Conservation (phyloP, 805 yeast genomes). For the Grigorovia jiainica region DNA sequence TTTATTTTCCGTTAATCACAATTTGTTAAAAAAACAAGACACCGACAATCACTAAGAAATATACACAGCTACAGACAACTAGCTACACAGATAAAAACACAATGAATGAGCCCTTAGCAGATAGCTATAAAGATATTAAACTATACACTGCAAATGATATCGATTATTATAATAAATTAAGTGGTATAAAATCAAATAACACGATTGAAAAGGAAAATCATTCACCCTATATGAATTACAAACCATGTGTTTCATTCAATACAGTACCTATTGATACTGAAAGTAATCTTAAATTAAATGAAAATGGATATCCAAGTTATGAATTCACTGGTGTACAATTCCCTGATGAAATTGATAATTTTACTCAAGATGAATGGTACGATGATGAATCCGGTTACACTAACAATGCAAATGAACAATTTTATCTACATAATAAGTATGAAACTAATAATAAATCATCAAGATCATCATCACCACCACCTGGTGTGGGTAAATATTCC, state of each 20-base stretch:
- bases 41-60: too few species aligned
- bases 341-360: constrained; percentile 12
- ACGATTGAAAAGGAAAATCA: background rate
- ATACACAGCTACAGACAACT: background rate
- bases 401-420: constrained; percentile 10
- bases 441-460: background rate
- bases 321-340: constrained; percentile 24
- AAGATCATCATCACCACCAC: constrained; percentile 7
- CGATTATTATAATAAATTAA: background rate
- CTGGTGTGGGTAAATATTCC: background rate
- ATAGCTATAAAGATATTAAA: background rate
- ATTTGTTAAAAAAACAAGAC: background rate
- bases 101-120: background rate
- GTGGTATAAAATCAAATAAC: background rate
- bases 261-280: constrained; percentile 22
- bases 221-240: constrained; percentile 7
- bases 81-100: background rate
- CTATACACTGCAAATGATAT: constrained; percentile 1
- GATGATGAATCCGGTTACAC: constrained; percentile 22
- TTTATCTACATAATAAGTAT: constrained; percentile 11
- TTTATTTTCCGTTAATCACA: too few species aligned
- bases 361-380: constrained; percentile 28
- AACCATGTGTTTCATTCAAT: constrained; percentile 27
- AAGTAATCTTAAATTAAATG: constrained; percentile 10
- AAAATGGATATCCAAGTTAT: constrained; percentile 5